These are phyloP conservation scores for Tuber umbilicatum DNA, from an alignment of 495 filamentous ascomycete genomes.

Conservation along the genomic window DNA sequence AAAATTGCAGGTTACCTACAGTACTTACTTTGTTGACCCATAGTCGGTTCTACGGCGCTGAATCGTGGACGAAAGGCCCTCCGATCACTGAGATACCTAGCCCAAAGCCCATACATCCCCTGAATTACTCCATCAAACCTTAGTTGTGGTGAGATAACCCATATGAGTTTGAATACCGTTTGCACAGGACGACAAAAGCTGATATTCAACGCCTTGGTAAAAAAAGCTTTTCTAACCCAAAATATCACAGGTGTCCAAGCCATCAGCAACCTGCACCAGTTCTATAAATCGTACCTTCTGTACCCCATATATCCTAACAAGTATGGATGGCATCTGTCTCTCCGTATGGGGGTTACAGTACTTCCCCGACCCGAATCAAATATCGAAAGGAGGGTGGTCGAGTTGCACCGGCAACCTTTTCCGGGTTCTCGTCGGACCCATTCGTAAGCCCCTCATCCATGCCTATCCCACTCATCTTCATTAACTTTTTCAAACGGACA, in stretches of 20 bases:
- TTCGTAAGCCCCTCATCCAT: background rate
- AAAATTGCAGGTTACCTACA: background rate
- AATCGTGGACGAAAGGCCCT: background rate
- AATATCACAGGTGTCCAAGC: background rate
- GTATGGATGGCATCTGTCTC: background rate
- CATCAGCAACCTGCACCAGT: background rate
- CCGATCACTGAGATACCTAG: background rate
- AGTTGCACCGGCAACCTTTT: background rate
- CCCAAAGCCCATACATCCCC: background rate
- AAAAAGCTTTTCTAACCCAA: background rate
- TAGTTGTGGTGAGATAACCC: background rate
- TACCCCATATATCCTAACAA: background rate
- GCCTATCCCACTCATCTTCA: background rate
- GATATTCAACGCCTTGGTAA: no score
- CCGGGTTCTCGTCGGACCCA: background rate
- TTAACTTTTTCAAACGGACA: background rate
- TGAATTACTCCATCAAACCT: background rate
- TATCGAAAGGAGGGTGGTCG: background rate
- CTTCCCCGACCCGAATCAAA: background rate
- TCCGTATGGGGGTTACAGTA: background rate
- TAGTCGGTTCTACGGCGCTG: background rate
- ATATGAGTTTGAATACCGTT: background rate
- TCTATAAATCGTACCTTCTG: background rate
- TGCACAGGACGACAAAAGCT: no score
- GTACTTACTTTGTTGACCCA: background rate